Base-by-base conservation (phyloP, 208 protist genomes). In the Blastocrithidia nonstop region DNA sequence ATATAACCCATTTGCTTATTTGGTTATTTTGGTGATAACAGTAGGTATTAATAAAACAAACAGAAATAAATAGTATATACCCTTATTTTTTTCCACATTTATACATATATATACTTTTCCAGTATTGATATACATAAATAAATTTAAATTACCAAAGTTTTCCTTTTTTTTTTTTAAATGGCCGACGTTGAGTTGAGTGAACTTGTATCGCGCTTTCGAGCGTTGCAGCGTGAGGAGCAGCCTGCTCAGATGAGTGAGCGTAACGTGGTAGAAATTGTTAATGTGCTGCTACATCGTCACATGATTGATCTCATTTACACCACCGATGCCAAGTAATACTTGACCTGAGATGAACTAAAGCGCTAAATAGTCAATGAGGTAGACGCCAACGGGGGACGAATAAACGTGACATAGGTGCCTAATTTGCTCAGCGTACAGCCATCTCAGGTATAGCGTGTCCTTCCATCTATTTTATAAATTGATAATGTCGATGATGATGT, bases 181-280 rank as follows among this genome's bases (percentile, higher is more conserved):
- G 50, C 61, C 9, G 67, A 76, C 35, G 55, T 43, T 6, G 73
- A 88, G 32, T 57, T 88, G 6, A 59, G 58, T 20, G 69, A 72
- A 50, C 59, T 88, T 6, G 63, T 88, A 26, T 54, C 59, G 50
- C 60, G 58, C 32, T 88, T 88, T 45, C 78, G 81, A 38, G 56
- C 63, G 7, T 65, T 88, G 20, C 78, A 88, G 31, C 50, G 48
- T 27, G 63, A 77, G 32, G 60, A 78, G 27, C 54, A 81, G 31
- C 55, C 69, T 17, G 71, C 64, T 46, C 64, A 77, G 31, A 88
- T 88, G 35, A 70, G 61, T 0, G 78, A 88, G 61, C 72, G 78
- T 29, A 88, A 88, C 41, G 73, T 74, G 11, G 71, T 88, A 2
- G 78, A 88, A 52, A 88, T 88, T 26, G 66, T 78, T 7, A 88